phyloP scores from a whole-genome alignment of 225 moss, liverwort and hornwort genomes.

The Ulota crispa region DNA sequence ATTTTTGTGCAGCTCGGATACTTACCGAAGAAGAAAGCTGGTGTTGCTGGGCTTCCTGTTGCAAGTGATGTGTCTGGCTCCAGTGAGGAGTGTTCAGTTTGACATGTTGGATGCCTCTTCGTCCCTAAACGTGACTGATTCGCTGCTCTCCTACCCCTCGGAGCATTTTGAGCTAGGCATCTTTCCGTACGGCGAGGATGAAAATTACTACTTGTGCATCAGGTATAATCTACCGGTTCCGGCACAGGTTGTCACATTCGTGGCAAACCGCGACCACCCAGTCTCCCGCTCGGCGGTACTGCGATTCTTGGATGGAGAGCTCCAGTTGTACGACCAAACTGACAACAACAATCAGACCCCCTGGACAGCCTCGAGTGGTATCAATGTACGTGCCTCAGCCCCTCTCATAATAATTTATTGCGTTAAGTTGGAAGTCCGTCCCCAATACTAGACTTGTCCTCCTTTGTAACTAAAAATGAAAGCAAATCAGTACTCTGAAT shows the following conservation, averaged over 20 bases:
- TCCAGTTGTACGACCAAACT: neutral
- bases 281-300: neutral
- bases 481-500: too few relatives aligned
- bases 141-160: neutral
- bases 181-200: fast-evolving
- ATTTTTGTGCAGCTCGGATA: neutral
- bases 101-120: too few relatives aligned
- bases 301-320: neutral
- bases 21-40: neutral
- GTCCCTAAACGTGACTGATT: too few relatives aligned
- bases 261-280: neutral
- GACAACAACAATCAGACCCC: fast-evolving
- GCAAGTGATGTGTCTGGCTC: neutral
- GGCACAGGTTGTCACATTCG: neutral
- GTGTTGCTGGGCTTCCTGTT: neutral
- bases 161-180: slow-evolving; percentile 1
- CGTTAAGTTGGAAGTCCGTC: neutral
- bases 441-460: too few relatives aligned
- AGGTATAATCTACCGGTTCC: neutral
- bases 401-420: neutral
- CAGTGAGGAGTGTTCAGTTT: neutral
- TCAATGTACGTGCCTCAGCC: neutral
- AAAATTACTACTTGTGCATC: neutral
- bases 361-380: neutral
- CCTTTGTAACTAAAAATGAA: too few relatives aligned